Evolutionary conservation across 208 protist genomes (phyloP), one percentile per base, ranked within the genome.

Genomic region (Leishmania amazonensis): DNA sequence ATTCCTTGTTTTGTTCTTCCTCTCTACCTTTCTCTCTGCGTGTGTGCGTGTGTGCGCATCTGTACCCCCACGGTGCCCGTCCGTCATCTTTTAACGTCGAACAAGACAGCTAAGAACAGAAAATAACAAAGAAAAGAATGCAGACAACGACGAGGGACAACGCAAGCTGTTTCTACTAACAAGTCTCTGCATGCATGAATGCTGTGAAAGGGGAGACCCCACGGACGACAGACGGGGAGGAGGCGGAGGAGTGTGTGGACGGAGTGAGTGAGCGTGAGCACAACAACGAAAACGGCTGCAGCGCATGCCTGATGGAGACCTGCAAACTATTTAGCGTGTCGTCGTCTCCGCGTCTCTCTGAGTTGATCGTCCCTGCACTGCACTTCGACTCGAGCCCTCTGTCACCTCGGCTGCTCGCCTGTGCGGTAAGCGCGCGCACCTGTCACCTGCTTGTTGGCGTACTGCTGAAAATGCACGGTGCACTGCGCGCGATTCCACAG

Each of bases 41-140:
- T 19, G 47, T 53, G 70, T 38, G 17, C 38, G 19, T 15, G 28
- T 35, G 70, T 28, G 5, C 4, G 17, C 9, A 21, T 4, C 31
- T 35, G 31, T 35, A 35, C 31, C 3, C 40, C 15, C 28, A 19
- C 13, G 31, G 42, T 73, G 68, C 15, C 24, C 53, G 68, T 54
- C 51, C 45, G 24, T 24, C 45, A 51, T 73, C 28, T n/a, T 47
- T 4, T 73, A 51, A 24, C 49, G 21, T 40, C 49, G 35, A 21
- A 79, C 38, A 73, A 28, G n/a, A 47, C 15, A 17, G 40, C 60
- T 72, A 35, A 64, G 1, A 54, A 79, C 7, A 75, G 11, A n/a
- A 75, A 53, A 60, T 65, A 82, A 78, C 64, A 68, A 77, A n/a
- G 71, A 78, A 47, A 83, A 79, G 6, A 5, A 78, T n/a, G 74